phyloP scores from a whole-genome alignment of 768 basidiomycete genomes.

The Gloeophyllum trabeum region DNA sequence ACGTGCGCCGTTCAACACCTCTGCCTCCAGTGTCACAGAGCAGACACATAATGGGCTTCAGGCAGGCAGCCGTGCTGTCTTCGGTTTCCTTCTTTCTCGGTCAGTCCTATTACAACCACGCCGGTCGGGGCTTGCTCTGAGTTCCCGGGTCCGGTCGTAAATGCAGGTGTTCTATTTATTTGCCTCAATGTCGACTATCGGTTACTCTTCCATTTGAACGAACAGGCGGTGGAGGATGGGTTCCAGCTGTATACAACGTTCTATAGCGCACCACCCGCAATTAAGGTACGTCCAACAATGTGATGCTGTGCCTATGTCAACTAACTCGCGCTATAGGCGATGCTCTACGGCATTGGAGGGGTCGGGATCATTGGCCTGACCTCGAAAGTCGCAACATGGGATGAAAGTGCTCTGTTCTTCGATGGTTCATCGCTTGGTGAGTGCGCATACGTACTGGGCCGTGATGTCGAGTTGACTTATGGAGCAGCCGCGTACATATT shows the following conservation, averaged over 20 bases:
- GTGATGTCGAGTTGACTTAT: background rate
- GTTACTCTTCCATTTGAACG: conserved; percentile 62
- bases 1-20: no score
- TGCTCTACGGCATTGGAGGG: conserved; percentile 78
- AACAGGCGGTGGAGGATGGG: conserved; percentile 60
- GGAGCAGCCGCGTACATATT: conserved; percentile 62
- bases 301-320: conserved; percentile 1
- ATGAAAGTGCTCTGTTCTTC: conserved; percentile 91
- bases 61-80: conserved; percentile 78
- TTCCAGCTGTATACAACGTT: conserved; percentile 89
- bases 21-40: no score
- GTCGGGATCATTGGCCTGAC: conserved; percentile 67
- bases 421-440: conserved; percentile 82
- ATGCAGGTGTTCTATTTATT: conserved; percentile 67
- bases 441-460: conserved; percentile 12
- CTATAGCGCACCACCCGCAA: conserved; percentile 85
- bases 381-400: conserved; percentile 77
- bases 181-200: conserved; percentile 85
- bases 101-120: conserved; percentile 19
- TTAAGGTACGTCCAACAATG: conserved; percentile 51
- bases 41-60: conserved; percentile 93
- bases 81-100: conserved; percentile 89
- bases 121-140: background rate
- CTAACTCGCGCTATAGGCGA: conserved; percentile 41
- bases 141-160: background rate